Base-by-base conservation (phyloP, 768 basidiomycete species). In the Tulasnella sp. region DNA sequence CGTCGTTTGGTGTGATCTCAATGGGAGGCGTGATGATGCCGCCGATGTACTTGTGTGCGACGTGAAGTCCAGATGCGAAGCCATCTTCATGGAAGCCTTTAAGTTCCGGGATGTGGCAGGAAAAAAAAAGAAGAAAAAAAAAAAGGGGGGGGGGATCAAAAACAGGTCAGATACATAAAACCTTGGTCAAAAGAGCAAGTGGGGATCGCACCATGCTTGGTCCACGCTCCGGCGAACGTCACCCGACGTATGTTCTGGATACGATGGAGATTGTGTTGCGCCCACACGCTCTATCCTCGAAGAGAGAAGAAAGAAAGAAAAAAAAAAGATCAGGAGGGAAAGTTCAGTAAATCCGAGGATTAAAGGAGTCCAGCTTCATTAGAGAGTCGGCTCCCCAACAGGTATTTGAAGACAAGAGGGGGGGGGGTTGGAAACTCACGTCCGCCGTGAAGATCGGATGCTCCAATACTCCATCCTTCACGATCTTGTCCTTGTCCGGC, bases 1-100 rank as follows among this genome's bases (percentile, higher is more conserved):
- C 34, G n/a, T 48, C 8, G 45, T 19, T 19, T n/a, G n/a, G 25
- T 29, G 7, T 52, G 24, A 52, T 52, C 34, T n/a, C 29, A 22
- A 52, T 30, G 50, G 50, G 50, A 24, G 50, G 50, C 15, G 34
- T 5, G 7, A 15, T 15, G 34, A 7, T 15, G 34, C 34, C 24
- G 34, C 34, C 50, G 49, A 25, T 10, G 38, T 59, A 17, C 30
- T 65, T 62, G 4, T 62, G 73, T 2, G 68, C 72, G 10, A 69
- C 72, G 49, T 68, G 68, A 31, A 78, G 65, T 7, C 76, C 76
- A 1, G 73, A 71, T 2, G 76, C 70, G 67, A 87, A 87, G 2
- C 83, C 85, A 65, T 87, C 87, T 70, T 88, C 85, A 70, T 90
- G 86, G 74, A 89, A 87, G 17, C 85, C 86, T 52, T n/a, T n/a